These are phyloP conservation scores for Rhizophora apiculata DNA, from an alignment of 345 rosid species.

Conservation along the genomic window DNA sequence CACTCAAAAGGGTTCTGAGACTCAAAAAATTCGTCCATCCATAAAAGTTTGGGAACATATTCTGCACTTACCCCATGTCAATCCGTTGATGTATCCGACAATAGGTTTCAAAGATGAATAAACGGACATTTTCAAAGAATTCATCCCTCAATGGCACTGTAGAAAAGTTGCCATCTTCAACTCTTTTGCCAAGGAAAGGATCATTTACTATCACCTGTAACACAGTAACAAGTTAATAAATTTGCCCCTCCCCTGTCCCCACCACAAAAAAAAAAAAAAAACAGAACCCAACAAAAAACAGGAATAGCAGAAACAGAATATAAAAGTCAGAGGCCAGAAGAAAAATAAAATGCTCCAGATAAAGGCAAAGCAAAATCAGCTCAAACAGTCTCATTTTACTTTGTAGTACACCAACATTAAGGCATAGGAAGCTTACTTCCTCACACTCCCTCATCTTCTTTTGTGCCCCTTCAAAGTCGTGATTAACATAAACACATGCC, in stretches of 20 bases:
- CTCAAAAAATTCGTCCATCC: background rate
- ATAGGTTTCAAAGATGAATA: conserved; percentile 90
- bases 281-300: no score
- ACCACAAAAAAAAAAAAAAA: no score
- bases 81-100: conserved; percentile 95
- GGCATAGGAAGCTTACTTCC: conserved; percentile 52
- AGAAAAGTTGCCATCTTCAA: conserved; percentile 80
- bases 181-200: conserved; percentile 92
- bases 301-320: no score
- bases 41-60: background rate
- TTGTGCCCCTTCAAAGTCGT: conserved; percentile 96
- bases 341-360: background rate
- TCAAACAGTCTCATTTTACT: background rate
- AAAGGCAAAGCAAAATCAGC: background rate
- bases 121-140: conserved; percentile 96
- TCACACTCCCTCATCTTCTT: conserved; percentile 97
- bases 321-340: background rate
- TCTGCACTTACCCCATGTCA: conserved; percentile 71
- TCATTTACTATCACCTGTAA: conserved; percentile 85
- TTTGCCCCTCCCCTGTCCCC: no score
- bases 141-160: conserved; percentile 84
- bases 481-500: conserved; percentile 86
- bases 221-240: no score
- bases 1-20: background rate
- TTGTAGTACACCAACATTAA: background rate